Evolutionary conservation across 2,329 filamentous ascomycete genomes (phyloP), one percentile per base, ranked within the genome.

Genomic region (Teratosphaeria nubilosa): DNA sequence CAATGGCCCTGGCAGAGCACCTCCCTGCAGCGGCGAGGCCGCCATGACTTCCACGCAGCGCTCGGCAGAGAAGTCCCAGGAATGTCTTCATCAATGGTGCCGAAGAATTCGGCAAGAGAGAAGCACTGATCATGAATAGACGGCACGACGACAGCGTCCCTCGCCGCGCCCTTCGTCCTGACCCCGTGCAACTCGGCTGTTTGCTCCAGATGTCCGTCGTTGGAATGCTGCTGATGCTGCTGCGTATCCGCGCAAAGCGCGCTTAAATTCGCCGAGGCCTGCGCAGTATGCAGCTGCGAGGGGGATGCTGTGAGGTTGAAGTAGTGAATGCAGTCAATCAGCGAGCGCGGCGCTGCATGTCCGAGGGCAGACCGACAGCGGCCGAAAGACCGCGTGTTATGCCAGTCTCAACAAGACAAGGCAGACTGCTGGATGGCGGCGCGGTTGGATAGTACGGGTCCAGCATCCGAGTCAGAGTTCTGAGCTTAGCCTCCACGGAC

Each of bases 31-130:
- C 51, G 62, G 55, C 53, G 62, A 59, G 53, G 59, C 56, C 20
- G 63, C 59, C 41, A 60, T 53, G 31, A 60, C 34, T 54, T 61
- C 58, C 64, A 66, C 66, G 55, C 64, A 56, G 55, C 59, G 59
- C 24, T 63, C 58, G 53, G 60, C 58, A 34, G 57, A 58, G 30
- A 41, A 51, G 51, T 57, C 58, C 32, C 50, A 34, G 10, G 20
- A 48, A 48, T 48, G 41, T 51, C 24, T 31, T 20, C 11, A 52
- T 45, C n/a, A 22, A 10, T 58, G 56, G 59, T 56, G 59, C 59
- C 56, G 59, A 60, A 31, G 5, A 37, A 14, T 24, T 41, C 51
- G 56, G 58, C 51, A 53, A 45, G 16, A n/a, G 32, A 24, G n/a
- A 20, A 13, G 45, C 25, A 53, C 13, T 34, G 5, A 2, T 34